Evolutionary conservation across 73 alveolate genomes (phyloP).

Genomic region (Paraurostyla sp.): DNA sequence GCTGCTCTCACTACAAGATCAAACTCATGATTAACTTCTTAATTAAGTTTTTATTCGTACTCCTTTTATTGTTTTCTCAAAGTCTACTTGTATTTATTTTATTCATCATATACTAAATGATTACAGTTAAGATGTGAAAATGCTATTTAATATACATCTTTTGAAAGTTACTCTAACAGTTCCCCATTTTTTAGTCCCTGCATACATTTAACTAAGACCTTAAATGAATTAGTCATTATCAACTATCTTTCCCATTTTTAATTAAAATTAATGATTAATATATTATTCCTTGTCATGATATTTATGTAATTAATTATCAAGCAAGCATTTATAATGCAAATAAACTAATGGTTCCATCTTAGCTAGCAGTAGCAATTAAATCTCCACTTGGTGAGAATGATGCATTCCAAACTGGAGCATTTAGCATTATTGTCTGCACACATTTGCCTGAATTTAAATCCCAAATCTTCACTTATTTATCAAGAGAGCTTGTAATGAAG

Average conservation of each 20-base stretch:
- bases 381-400: conserved; percentile 52
- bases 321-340: not conserved
- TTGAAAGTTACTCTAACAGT: conserved; percentile 52
- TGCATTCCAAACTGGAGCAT: conserved; percentile 51
- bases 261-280: not conserved
- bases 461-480: conserved; percentile 49
- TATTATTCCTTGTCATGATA: not conserved
- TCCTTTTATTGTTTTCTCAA: not conserved
- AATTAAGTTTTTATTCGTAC: not conserved
- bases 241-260: conserved; percentile 64
- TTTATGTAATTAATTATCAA: not conserved
- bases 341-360: conserved; percentile 40
- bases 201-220: conserved; percentile 38
- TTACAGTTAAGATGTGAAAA: no score
- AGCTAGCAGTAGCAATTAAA: conserved; percentile 27
- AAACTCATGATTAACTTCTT: not conserved
- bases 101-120: conserved; percentile 55
- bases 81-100: conserved; percentile 14
- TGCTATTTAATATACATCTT: conserved; percentile 14
- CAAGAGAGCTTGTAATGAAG: conserved; percentile 42
- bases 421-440: conserved; percentile 18
- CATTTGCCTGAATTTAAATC: conserved; percentile 53
- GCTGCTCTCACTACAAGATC: conserved; percentile 54
- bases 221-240: conserved; percentile 46
- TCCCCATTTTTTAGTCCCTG: conserved; percentile 72